Percentiles rank a stretch among this genome's conserved stretches.
These are phyloP conservation scores for Rhizomucor miehei DNA, from an alignment of 371 early-diverging fungal species.

Conservation along the genomic window DNA sequence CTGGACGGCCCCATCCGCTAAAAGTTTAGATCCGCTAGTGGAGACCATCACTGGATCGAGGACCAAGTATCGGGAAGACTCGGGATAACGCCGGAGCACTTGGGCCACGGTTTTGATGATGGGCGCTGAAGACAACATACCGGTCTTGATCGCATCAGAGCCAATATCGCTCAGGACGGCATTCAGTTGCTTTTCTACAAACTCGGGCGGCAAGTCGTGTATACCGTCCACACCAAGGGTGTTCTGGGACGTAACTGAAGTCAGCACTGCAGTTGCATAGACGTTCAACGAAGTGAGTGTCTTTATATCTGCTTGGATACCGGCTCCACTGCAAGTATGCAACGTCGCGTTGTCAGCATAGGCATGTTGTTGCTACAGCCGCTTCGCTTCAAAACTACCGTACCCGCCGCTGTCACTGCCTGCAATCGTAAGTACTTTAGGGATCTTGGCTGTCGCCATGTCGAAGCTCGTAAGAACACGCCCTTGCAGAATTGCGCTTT, in stretches of 20 bases:
- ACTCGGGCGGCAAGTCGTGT: constrained; percentile 55
- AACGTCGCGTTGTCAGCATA: neutral
- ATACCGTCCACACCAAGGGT: constrained; percentile 74
- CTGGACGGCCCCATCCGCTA: constrained; percentile 61
- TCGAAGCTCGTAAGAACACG: no score
- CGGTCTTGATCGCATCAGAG: constrained; percentile 75
- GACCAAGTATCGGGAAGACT: constrained; percentile 41
- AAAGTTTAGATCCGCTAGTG: constrained; percentile 65
- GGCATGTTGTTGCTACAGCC: neutral
- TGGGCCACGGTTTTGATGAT: constrained; percentile 59
- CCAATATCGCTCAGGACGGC: constrained; percentile 79
- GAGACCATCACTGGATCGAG: constrained; percentile 90
- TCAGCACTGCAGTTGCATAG: constrained; percentile 75
- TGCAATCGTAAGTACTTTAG: constrained; percentile 17
- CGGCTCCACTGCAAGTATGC: constrained; percentile 54
- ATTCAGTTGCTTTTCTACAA: constrained; percentile 69
- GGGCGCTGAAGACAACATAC: constrained; percentile 72
- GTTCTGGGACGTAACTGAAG: constrained; percentile 83
- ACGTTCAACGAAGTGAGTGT: constrained; percentile 72
- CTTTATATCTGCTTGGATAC: constrained; percentile 89
- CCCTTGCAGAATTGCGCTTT: no score
- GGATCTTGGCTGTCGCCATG: no score
- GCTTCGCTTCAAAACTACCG: neutral
- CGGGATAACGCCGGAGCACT: constrained; percentile 37
- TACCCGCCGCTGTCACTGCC: constrained; percentile 20